Evolutionary conservation across 495 filamentous ascomycete species (phyloP).

Genomic region (Penicillium nucicola): DNA sequence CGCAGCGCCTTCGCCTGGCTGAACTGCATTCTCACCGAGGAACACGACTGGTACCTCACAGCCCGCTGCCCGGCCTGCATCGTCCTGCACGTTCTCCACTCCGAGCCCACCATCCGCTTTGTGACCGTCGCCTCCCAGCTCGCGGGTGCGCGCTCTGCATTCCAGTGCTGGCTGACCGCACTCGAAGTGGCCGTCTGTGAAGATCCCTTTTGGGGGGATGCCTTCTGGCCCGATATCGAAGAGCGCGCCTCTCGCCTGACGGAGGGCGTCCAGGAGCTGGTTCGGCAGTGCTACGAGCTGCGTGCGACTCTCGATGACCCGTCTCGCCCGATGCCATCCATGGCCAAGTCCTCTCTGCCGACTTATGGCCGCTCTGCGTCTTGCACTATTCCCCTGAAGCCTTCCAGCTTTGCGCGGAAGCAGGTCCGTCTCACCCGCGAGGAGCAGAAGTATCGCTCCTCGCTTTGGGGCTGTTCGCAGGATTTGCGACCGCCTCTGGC

Average conservation of each 20-base stretch:
- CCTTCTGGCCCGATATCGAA: slow-evolving; percentile 53
- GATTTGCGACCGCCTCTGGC: slow-evolving; percentile 23
- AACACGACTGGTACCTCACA: slow-evolving; percentile 57
- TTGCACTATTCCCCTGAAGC: slow-evolving; percentile 27
- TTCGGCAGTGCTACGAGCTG: slow-evolving; percentile 52
- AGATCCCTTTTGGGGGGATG: slow-evolving; percentile 57
- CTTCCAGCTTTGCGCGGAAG: slow-evolving; percentile 30
- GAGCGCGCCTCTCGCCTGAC: slow-evolving; percentile 49
- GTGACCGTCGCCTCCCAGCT: slow-evolving; percentile 54
- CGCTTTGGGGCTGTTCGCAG: slow-evolving; percentile 23
- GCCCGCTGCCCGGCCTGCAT: slow-evolving; percentile 57
- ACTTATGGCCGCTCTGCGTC: slow-evolving; percentile 14
- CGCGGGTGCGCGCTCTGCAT: slow-evolving; percentile 44
- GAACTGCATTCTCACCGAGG: slow-evolving; percentile 55
- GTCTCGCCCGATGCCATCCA: slow-evolving; percentile 19
- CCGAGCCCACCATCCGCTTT: slow-evolving; percentile 58
- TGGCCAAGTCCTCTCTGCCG: slow-evolving; percentile 11
- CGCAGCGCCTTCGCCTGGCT: slow-evolving; percentile 60
- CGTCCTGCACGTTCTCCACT: slow-evolving; percentile 50
- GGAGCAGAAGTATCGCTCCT: slow-evolving; percentile 29
- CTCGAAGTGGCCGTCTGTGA: slow-evolving; percentile 50
- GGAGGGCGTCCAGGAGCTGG: slow-evolving; percentile 51
- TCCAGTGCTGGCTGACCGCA: slow-evolving; percentile 54
- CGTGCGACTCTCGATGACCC: slow-evolving; percentile 27
- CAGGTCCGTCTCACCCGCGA: slow-evolving; percentile 32